A percentile compares a stretch with the other conserved stretches of the same genome.
Conservation (phyloP, 352 stramenopile species). For the Phytophthora cryptogea region DNA sequence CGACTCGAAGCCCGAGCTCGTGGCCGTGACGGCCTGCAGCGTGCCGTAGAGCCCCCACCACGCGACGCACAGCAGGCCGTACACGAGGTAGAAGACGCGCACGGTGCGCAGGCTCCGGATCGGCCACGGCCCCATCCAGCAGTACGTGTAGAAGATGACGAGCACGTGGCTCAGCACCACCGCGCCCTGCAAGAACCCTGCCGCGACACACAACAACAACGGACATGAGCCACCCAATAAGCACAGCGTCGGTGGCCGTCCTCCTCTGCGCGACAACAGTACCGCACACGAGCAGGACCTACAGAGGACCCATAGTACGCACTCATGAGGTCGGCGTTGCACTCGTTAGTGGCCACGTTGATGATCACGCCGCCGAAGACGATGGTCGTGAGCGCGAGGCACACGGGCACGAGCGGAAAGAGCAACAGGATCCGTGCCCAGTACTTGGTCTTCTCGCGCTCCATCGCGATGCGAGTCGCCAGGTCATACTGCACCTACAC, state of each 20-base stretch:
- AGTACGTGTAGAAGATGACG: conserved; percentile 73
- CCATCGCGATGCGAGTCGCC: conserved; percentile 49
- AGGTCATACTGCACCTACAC: conserved; percentile 50
- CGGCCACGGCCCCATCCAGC: conserved; percentile 64
- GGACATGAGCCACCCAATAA: conserved; percentile 6
- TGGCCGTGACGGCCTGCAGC: conserved; percentile 57
- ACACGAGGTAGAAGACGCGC: conserved; percentile 69
- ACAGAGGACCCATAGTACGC: conserved; percentile 16
- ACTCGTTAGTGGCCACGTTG: conserved; percentile 66
- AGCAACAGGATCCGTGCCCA: conserved; percentile 68
- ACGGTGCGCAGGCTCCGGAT: conserved; percentile 62
- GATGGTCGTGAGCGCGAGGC: conserved; percentile 60
- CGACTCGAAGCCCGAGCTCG: conserved; percentile 65
- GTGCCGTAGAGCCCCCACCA: conserved; percentile 78
- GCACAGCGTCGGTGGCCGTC: neutral
- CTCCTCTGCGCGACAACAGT: conserved; percentile 1
- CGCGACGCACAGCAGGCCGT: conserved; percentile 55
- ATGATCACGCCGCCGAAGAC: conserved; percentile 70
- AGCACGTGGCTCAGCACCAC: conserved; percentile 70
- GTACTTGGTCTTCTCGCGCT: conserved; percentile 75
- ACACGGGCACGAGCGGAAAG: conserved; percentile 67
- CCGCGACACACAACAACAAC: conserved; percentile 1
- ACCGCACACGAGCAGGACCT: neutral
- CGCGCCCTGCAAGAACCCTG: conserved; percentile 69
- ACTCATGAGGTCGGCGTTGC: conserved; percentile 73